These are phyloP conservation scores for Mycosarcoma mackinlayi DNA, from an alignment of 1,284 basidiomycete species.

Conservation along the genomic window DNA sequence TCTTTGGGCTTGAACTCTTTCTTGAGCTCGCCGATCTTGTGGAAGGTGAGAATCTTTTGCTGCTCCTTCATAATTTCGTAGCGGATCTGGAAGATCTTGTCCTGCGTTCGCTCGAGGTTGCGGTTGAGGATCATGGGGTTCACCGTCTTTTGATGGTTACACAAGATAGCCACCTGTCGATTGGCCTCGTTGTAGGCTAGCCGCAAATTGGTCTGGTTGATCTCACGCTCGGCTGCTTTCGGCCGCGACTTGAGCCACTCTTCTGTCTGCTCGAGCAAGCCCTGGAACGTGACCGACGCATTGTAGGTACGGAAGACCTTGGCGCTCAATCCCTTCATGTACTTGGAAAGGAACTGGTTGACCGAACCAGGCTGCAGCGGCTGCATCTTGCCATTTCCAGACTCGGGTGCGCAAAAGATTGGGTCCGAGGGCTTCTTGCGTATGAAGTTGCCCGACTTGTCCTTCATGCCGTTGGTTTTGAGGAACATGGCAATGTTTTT, in stretches of 20 bases:
- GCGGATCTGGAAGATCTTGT: conserved; percentile 60
- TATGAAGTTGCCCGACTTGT: conserved; percentile 74
- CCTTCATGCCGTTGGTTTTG: conserved; percentile 60
- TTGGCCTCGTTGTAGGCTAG: conserved; percentile 68
- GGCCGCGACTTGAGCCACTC: conserved; percentile 61
- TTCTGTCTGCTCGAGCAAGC: conserved; percentile 65
- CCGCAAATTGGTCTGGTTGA: conserved; percentile 60
- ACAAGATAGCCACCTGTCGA: conserved; percentile 66
- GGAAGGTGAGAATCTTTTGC: conserved; percentile 68
- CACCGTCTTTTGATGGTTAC: conserved; percentile 68
- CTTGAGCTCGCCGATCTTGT: conserved; percentile 72
- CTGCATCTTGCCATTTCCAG: conserved; percentile 48
- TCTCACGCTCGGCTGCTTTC: conserved; percentile 59
- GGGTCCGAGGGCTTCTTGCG: conserved; percentile 88
- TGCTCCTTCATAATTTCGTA: conserved; percentile 67
- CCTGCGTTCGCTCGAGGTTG: conserved; percentile 53
- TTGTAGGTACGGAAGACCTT: conserved; percentile 69
- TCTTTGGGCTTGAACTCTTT: conserved; percentile 75
- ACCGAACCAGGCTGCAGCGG: conserved; percentile 58
- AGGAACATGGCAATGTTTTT: conserved; percentile 67
- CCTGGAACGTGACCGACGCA: conserved; percentile 67
- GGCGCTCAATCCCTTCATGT: conserved; percentile 66
- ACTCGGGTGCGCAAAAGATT: conserved; percentile 75
- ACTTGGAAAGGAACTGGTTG: conserved; percentile 65
- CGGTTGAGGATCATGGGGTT: conserved; percentile 60